Evolutionary conservation across 2,329 filamentous ascomycete genomes (phyloP), one percentile per base, ranked within the genome.

Genomic region (Diaporthe ampelina): DNA sequence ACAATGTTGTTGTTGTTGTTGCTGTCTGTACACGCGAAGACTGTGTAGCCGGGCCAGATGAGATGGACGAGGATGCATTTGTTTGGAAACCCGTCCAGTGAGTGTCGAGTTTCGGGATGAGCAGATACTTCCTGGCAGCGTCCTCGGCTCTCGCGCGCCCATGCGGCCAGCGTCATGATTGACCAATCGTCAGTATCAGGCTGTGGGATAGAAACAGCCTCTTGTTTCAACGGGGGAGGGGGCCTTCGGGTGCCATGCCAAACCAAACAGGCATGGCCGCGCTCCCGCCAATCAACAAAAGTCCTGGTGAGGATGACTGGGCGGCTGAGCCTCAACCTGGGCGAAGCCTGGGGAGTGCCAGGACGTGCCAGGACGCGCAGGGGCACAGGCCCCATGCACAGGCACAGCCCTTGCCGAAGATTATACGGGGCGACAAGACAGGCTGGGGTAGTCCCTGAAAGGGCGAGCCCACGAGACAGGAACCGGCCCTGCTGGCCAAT

Each of bases 221-320:
- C 78, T 78, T 80, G 82, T 83, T 83, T 83, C 81, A 80, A 82
- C 75, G 77, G 76, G 72, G 73, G 63, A 21, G 63, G 48, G 32
- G 63, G 48, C 26, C 43, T 10, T 67, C 45, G 61, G 45, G 48
- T 67, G 78, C 78, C 81, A 81, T 67, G 78, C 78, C 81, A 81
- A 81, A 81, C 81, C 80, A 82, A 80, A 81, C 80, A 73, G 73
- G 76, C 76, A 74, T 75, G 73, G 73, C 73, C 61, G 50, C 63
- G 13, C 43, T 32, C 43, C 26, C 10, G 11, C 26, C 56, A 61
- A 32, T 63, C 50, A 70, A 58, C 48, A 69, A 56, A 5, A 19
- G 71, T 67, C 69, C 40, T n/a, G 52, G 40, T 35, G 58, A 61
- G 43, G 58, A 45, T 50, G 58, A 43, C 40, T 70, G 69, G 71